Evolutionary conservation across 345 rosid species (phyloP).

Genomic region (Eucalyptus camaldulensis): DNA sequence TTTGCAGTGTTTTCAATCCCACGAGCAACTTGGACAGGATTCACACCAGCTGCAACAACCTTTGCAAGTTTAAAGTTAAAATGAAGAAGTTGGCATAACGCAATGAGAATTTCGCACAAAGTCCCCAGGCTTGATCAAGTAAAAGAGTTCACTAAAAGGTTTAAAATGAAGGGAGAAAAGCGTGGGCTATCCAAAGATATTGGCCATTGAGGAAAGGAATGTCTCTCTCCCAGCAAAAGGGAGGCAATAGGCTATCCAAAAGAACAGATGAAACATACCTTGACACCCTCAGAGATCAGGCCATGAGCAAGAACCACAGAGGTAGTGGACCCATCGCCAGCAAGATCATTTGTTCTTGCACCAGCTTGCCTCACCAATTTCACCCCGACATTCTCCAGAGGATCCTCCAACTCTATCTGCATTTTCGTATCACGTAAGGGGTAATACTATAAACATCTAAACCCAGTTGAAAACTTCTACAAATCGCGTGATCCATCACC

Average conservation of each 20-base stretch:
- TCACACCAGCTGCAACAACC: slow-evolving; percentile 80
- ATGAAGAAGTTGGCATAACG: not conserved
- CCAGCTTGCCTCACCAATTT: slow-evolving; percentile 97
- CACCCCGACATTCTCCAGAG: slow-evolving; percentile 92
- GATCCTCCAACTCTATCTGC: slow-evolving; percentile 88
- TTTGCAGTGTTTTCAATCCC: slow-evolving; percentile 72
- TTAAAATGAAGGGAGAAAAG: not conserved
- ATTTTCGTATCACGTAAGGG: not conserved
- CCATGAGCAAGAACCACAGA: slow-evolving; percentile 90
- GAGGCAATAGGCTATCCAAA: not conserved
- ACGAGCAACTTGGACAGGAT: slow-evolving; percentile 74
- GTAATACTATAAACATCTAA: not conserved
- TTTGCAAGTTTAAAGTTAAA: slow-evolving; percentile 5
- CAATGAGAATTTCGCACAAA: not conserved
- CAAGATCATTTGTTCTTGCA: slow-evolving; percentile 87
- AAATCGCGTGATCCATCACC: not conserved
- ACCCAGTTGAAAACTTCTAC: not conserved
- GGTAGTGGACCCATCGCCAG: slow-evolving; percentile 94
- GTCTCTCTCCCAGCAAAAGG: not conserved
- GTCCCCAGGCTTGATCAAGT: not conserved
- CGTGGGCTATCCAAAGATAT: not conserved
- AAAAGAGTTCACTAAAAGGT: not conserved
- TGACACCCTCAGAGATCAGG: slow-evolving; percentile 72
- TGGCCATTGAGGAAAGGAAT: not conserved
- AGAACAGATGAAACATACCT: slow-evolving; percentile 23